These are phyloP conservation scores for Torulaspora indica DNA, from an alignment of 805 yeast species.

Conservation along the genomic window DNA sequence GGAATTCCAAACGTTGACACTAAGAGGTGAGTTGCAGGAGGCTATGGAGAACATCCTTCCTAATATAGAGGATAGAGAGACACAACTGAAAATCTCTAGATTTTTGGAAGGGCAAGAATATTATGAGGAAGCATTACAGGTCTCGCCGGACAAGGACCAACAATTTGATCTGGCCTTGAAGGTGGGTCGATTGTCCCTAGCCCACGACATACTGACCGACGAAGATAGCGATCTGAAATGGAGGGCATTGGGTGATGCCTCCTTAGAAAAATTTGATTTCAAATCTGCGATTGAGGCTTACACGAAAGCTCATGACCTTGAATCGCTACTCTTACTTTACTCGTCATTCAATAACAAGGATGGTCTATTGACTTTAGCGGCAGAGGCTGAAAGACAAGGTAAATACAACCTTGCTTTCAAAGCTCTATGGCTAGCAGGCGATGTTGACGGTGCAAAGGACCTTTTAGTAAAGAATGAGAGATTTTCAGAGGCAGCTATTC, in stretches of 20 bases:
- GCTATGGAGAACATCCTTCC: conserved; percentile 59
- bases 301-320: conserved; percentile 71
- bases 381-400: conserved; percentile 63
- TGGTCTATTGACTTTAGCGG: conserved; percentile 60
- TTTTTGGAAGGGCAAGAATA: conserved; percentile 92
- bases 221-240: conserved; percentile 66
- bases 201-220: conserved; percentile 57
- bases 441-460: conserved; percentile 55
- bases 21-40: conserved; percentile 89
- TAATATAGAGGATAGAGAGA: conserved; percentile 54
- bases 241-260: conserved; percentile 87
- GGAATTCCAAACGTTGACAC: conserved; percentile 91
- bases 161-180: conserved; percentile 84
- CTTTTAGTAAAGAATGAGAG: conserved; percentile 65
- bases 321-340: conserved; percentile 75
- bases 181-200: conserved; percentile 66
- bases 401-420: conserved; percentile 87
- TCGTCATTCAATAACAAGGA: conserved; percentile 70
- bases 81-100: conserved; percentile 74
- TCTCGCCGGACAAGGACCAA: conserved; percentile 85
- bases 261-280: conserved; percentile 73
- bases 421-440: conserved; percentile 83
- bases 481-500: conserved; percentile 77
- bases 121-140: conserved; percentile 72
- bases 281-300: conserved; percentile 76